phyloP scores from a whole-genome alignment of 2,329 filamentous ascomycete species.

The Monilinia fructigena region DNA sequence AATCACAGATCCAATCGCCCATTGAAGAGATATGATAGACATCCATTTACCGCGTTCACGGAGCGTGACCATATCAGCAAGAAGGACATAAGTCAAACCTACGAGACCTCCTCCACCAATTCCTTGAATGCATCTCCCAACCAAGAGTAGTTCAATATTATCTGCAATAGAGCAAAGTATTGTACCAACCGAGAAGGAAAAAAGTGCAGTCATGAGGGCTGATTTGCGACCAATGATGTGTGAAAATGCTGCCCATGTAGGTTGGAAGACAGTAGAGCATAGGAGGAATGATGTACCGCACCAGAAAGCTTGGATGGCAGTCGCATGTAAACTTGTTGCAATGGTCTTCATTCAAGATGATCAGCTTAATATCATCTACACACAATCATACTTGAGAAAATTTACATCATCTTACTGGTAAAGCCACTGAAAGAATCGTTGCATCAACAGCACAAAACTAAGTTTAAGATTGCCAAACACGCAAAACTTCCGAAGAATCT shows the following conservation, averaged over 20 bases:
- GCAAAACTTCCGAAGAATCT: slow-evolving; percentile 32
- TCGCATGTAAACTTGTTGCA: slow-evolving; percentile 53
- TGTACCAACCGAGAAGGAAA: slow-evolving; percentile 31
- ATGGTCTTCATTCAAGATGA: slow-evolving; percentile 45
- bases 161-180: slow-evolving; percentile 41
- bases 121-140: slow-evolving; percentile 47
- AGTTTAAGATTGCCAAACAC: slow-evolving; percentile 35
- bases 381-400: slow-evolving; percentile 11
- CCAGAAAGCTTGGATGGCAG: slow-evolving; percentile 64
- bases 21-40: slow-evolving; percentile 32
- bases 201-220: slow-evolving; percentile 30
- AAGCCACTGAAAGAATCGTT: slow-evolving; percentile 50
- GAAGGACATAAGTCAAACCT: slow-evolving; percentile 46
- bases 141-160: slow-evolving; percentile 34
- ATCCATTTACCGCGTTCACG: slow-evolving; percentile 44
- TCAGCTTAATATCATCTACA: neutral
- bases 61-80: slow-evolving; percentile 48
- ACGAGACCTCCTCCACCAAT: slow-evolving; percentile 51
- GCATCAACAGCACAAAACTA: slow-evolving; percentile 65
- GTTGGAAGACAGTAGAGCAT: slow-evolving; percentile 59
- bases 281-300: slow-evolving; percentile 65
- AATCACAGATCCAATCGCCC: slow-evolving; percentile 37
- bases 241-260: slow-evolving; percentile 40
- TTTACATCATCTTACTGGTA: slow-evolving; percentile 30
- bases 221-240: slow-evolving; percentile 33